Evolutionary conservation across 371 early-diverging fungal species (phyloP), one percentile per base, ranked within the genome.

Genomic region (Dinochytrium kinnereticum): DNA sequence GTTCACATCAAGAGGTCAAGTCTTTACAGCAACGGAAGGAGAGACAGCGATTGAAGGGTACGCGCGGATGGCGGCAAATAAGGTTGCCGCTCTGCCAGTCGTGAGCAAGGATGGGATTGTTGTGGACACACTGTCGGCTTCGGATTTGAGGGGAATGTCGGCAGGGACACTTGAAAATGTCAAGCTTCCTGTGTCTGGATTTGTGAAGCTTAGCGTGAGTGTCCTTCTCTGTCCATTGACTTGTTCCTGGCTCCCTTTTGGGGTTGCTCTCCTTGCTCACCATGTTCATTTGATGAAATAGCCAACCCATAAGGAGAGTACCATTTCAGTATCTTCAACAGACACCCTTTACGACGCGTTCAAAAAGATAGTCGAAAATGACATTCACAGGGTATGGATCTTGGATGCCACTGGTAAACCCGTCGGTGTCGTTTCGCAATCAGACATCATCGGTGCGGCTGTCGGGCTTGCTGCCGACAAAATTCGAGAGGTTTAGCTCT

Each of bases 21-120:
- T 81, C 31, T 51, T 69, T 33, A 64, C 73, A 36, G 77, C 81
- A 69, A 36, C 39, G 21, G 74, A 55, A n/a, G 36, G 38, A 50
- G 70, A 79, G 40, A 68, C 80, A 13, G 81, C 80, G 1, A 31
- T 78, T n/a, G 69, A 81, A 19, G 84, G 81, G 5, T 76, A 73
- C 70, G 50, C 30, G 5, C 28, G 69, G 1, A 78, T 81, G 79
- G 71, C 67, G 7, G 33, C 5, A 1, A 53, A 65, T 36, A 77
- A 75, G 66, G 59, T 81, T 2, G 50, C 59, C 1, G 81, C 81
- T 0, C 59, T 81, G 17, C 81, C 81, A 3, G 76, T 81, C 30
- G 70, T 81, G 39, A 69, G 76, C 51, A 55, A n/a, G 19, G 67
- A 57, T 24, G 76, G 76, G 17, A 19, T 44, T 24, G 77, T 81